Conservation (phyloP, 31 red algal genomes). For the Asparagopsis taxiformis region DNA sequence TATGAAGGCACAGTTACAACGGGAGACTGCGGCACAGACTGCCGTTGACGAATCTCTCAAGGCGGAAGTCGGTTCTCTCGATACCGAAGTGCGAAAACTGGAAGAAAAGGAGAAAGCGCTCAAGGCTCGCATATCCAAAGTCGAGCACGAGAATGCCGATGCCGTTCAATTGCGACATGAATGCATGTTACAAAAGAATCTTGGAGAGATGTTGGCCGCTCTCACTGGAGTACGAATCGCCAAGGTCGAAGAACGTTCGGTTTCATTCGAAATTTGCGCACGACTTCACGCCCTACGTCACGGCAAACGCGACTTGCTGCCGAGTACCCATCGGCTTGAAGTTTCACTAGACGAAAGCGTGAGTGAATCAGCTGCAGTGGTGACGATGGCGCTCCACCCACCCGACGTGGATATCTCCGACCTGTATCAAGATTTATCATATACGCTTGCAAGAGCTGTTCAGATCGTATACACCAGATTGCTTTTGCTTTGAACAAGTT, state of each 20-base stretch:
- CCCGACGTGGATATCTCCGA: conserved; percentile 9
- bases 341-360: neutral
- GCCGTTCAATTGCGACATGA: neutral
- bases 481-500: neutral
- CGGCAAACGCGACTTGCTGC: neutral
- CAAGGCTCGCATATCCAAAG: neutral
- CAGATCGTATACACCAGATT: conserved; percentile 6
- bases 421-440: neutral
- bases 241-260: conserved; percentile 7
- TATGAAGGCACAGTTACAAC: neutral
- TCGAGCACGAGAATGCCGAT: conserved; percentile 1
- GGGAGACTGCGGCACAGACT: neutral
- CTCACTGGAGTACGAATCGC: conserved; percentile 18
- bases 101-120: neutral
- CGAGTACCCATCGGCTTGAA: neutral
- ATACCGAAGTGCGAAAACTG: neutral
- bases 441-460: neutral
- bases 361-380: neutral
- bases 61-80: neutral
- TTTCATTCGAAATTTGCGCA: conserved; percentile 38
- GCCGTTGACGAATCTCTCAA: neutral
- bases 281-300: neutral
- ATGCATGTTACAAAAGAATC: neutral
- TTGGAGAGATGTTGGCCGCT: conserved; percentile 1
- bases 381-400: neutral